phyloP scores from a whole-genome alignment of 495 filamentous ascomycete species.

The Talaromyces wortmannii region DNA sequence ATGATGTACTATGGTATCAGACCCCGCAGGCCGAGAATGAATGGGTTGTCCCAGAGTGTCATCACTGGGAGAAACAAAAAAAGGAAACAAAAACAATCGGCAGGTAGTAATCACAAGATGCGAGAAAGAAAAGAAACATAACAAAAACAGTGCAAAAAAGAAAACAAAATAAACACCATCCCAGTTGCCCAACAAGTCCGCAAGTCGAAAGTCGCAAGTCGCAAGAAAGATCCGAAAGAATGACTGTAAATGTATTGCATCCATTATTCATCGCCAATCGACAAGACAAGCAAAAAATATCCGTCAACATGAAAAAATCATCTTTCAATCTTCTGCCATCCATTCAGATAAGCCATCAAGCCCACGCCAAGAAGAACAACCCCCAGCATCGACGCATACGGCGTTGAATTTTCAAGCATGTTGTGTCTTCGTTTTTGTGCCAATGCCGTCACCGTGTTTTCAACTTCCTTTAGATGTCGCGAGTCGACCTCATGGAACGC shows the following conservation, averaged over 20 bases:
- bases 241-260: constrained; percentile 1
- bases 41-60: background rate
- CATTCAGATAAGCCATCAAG: constrained; percentile 92
- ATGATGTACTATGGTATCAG: background rate
- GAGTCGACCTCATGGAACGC: constrained; percentile 2
- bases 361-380: constrained; percentile 87
- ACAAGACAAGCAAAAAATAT: constrained; percentile 9
- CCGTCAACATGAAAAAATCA: constrained; percentile 19
- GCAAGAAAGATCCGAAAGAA: constrained; percentile 4
- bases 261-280: constrained; percentile 3
- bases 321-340: constrained; percentile 67
- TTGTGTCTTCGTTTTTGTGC: constrained; percentile 30
- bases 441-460: constrained; percentile 30
- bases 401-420: constrained; percentile 59
- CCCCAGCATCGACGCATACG: constrained; percentile 81
- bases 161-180: background rate
- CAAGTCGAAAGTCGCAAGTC: no score
- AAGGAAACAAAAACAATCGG: background rate
- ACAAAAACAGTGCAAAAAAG: constrained; percentile 11
- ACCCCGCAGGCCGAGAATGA: background rate
- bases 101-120: background rate
- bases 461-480: constrained; percentile 23
- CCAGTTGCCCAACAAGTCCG: no score
- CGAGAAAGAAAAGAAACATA: constrained; percentile 3
- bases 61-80: constrained; percentile 7